Base-by-base conservation (phyloP, 2,329 filamentous ascomycete species). In the Atkinsonella texensis region DNA sequence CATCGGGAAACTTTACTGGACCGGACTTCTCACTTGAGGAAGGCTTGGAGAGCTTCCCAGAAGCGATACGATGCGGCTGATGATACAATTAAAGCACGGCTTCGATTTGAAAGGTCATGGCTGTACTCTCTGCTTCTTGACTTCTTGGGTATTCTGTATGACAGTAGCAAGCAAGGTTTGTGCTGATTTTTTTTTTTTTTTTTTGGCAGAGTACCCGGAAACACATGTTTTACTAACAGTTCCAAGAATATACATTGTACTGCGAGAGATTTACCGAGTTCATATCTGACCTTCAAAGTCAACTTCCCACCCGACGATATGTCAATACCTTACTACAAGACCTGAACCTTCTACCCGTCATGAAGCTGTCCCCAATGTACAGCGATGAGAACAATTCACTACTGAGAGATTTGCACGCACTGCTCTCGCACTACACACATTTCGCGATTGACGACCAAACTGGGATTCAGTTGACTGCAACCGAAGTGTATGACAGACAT, bases 221-320 rank as follows among this genome's bases (percentile, higher is more conserved):
- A 23, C 12, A 23, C 5, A 9, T 32, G 12, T n/a, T 9, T 44
- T 20, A 18, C 41, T 28, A 47, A 41, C 18, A 32, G 4, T 39
- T 33, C 12, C 42, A 33, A 54, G 52, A 52, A 11, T 11, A 47
- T 43, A 41, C 23, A 31, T 23, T 54, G 13, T 98, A 96, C 67
- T 95, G 89, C 64, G 91, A 97, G 67, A 81, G 90, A n/a, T 91
- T 97, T 56, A 69, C 93, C 49, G 93, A 98, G 67, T 84, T 98
- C 49, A 73, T 98, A 46, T 84, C 86, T 9, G 93, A 98, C 64
- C 71, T 98, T 18, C 83, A 94, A 65, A 96, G 91, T 61, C 93
- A 98, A 65, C 74, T 97, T 46, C 93, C 93, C 0, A 98, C 94
- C 3, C 78, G 93, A 59, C 82, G 93, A 66, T 97, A 97, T 65